Base-by-base conservation (phyloP, 1,284 basidiomycete species). In the Omphalotus olearius region DNA sequence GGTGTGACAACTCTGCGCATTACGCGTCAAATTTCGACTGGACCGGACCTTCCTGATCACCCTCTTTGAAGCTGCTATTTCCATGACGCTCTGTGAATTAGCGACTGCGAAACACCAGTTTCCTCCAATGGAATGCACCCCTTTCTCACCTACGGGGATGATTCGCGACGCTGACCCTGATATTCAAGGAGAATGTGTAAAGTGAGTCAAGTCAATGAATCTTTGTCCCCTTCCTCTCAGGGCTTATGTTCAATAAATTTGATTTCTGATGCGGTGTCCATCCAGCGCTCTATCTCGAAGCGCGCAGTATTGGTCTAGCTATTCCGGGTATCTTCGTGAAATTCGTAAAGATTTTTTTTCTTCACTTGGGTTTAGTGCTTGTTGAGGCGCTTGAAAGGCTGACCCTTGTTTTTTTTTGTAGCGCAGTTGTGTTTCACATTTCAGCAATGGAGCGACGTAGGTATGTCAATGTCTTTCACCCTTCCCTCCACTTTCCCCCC, bases 261-360 rank as follows among this genome's bases (percentile, higher is more conserved):
- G 4, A 28, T 28, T 28, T 33, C 13, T 33, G 9, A 33, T 16
- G 1, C 23, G 14, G 16, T 35, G 6, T 18, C 23, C 46, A 50
- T 23, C 23, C 57, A 89, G 86, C 53, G 85, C 88, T 11, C 66
- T 89, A 23, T 82, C 86, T 13, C 72, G 86, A 48, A 89, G 88
- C 61, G 78, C 87, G 6, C 86, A 89, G 60, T 84, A 83, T 60
- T 89, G 88, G 87, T 86, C 88, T 6, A 88, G 85, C 56, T 90
- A 88, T 64, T 89, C 86, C 4, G 86, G 88, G 0, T 88, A 90
- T 65, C 72, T 89, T 47, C 78, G 86, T 46, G 86, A 89, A 73
- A 76, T 87, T 50, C 79, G 86, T 86, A 61, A 60, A 83, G 28
- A 50, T 44, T 50, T 45, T 28, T 5, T 23, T 33, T 47, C 18